phyloP scores from a whole-genome alignment of 441 rosid species.

The Kokia cookei region DNA sequence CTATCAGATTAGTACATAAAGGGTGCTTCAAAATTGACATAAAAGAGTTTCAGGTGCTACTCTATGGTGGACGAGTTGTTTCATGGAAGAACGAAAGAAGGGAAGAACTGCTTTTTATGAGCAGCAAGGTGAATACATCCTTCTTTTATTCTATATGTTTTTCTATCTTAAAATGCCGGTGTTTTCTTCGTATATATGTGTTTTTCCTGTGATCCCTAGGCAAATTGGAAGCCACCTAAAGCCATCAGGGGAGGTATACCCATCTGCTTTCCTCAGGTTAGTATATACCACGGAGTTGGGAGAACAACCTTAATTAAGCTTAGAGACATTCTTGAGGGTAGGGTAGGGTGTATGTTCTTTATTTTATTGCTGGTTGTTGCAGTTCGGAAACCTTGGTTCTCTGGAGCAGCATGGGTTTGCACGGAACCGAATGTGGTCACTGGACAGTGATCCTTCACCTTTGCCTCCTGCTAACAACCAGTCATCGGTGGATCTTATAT shows the following conservation, averaged over 20 bases:
- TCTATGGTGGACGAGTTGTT: slow-evolving; percentile 80
- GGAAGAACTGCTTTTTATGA: slow-evolving; percentile 78
- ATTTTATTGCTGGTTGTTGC: slow-evolving; percentile 6
- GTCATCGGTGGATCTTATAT: slow-evolving; percentile 47
- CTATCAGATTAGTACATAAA: neutral
- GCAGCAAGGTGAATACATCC: slow-evolving; percentile 61
- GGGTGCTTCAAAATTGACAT: neutral
- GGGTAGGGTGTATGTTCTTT: slow-evolving; percentile 1
- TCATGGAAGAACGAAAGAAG: slow-evolving; percentile 92
- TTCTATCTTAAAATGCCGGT: neutral
- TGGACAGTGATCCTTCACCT: slow-evolving; percentile 57
- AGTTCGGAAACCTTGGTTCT: slow-evolving; percentile 57
- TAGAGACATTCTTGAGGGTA: neutral
- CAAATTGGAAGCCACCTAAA: slow-evolving; percentile 47
- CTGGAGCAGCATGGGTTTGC: slow-evolving; percentile 68
- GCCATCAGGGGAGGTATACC: slow-evolving; percentile 60
- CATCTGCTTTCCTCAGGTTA: slow-evolving; percentile 62
- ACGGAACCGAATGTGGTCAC: slow-evolving; percentile 49
- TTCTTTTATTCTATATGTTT: neutral
- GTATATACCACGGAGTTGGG: slow-evolving; percentile 9
- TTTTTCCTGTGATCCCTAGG: slow-evolving; percentile 26
- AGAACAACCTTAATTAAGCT: neutral
- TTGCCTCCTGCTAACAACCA: slow-evolving; percentile 44
- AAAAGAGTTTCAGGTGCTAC: slow-evolving; percentile 65
- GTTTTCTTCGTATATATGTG: neutral